Percentiles rank a stretch among this genome's conserved stretches.
Evolutionary conservation across 208 protist genomes (phyloP).

Genomic region (Leishmania martiniquensis): DNA sequence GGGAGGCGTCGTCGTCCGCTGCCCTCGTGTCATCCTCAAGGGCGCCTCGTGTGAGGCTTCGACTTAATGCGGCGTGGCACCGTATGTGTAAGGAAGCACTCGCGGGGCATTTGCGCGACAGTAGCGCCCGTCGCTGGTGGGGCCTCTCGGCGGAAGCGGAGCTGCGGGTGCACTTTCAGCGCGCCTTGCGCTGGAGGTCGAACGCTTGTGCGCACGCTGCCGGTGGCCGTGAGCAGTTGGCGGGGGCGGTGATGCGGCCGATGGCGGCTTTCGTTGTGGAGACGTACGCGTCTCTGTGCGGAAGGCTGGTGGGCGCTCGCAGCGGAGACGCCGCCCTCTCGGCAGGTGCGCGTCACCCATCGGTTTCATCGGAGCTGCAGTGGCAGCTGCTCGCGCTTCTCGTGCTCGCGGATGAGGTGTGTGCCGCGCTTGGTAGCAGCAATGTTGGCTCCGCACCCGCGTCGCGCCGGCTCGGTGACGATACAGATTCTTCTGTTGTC

Average conservation of each 20-base stretch:
- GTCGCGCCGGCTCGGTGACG: neutral
- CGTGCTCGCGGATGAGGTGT: slow-evolving; percentile 5
- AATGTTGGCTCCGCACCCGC: neutral
- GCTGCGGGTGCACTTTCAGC: slow-evolving; percentile 3
- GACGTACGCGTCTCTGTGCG: neutral
- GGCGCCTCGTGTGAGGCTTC: neutral
- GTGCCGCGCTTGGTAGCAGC: neutral
- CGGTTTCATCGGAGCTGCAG: neutral
- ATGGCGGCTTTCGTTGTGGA: slow-evolving; percentile 5
- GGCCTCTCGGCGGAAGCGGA: neutral
- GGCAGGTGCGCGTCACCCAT: neutral
- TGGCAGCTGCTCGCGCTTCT: neutral
- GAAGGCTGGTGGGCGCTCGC: no score
- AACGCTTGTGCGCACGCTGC: neutral
- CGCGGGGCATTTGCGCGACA: no score
- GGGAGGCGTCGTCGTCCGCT: neutral
- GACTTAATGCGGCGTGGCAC: slow-evolving; percentile 7
- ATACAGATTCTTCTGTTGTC: neutral
- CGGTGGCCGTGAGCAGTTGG: neutral
- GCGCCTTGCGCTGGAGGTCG: neutral
- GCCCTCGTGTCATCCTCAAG: neutral
- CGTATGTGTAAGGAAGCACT: neutral
- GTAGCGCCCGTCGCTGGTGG: neutral
- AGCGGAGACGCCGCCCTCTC: neutral
- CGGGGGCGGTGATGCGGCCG: neutral